phyloP scores from a whole-genome alignment of 139 green algal genomes.

The Auxenochlorella protothecoides region DNA sequence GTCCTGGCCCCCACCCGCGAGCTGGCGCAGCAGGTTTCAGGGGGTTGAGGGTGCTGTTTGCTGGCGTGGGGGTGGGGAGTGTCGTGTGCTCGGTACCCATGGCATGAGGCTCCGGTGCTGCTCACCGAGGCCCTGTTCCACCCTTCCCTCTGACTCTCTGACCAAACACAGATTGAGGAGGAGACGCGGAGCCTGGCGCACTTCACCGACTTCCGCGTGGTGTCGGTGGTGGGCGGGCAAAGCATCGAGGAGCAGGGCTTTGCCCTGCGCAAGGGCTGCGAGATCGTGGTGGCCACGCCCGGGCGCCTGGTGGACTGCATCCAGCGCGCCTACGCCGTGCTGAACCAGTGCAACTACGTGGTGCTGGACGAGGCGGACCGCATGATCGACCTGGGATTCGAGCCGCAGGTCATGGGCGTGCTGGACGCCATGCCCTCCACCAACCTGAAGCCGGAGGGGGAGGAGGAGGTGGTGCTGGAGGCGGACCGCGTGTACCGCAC shows the following conservation, averaged over 20 bases:
- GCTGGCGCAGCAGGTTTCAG: conserved; percentile 71
- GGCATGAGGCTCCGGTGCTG: conserved; percentile 20
- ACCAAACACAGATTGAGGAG: conserved; percentile 64
- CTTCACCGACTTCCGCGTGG: conserved; percentile 61
- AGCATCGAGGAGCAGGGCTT: conserved; percentile 91
- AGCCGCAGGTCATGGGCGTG: conserved; percentile 86
- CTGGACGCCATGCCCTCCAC: conserved; percentile 85
- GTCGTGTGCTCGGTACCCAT: not conserved
- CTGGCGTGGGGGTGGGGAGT: not conserved
- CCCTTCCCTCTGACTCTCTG: not conserved
- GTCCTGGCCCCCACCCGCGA: conserved; percentile 93
- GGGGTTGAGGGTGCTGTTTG: conserved; percentile 5
- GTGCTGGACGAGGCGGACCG: conserved; percentile 97
- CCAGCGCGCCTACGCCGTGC: conserved; percentile 83
- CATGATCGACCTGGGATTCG: conserved; percentile 99
- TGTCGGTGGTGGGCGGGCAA: conserved; percentile 88
- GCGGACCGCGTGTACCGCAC: conserved; percentile 71
- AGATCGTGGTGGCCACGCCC: conserved; percentile 98
- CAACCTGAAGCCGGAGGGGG: conserved; percentile 81
- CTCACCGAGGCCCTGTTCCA: not conserved
- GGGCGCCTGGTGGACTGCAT: conserved; percentile 93
- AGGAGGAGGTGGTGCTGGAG: conserved; percentile 57
- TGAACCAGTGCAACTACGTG: conserved; percentile 99
- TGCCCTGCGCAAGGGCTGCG: conserved; percentile 68
- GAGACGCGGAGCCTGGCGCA: conserved; percentile 72